A percentile compares a stretch with the other conserved stretches of the same genome.
Evolutionary conservation across 192 early-diverging fungal species (phyloP).

Genomic region (Backusella macrospora): DNA sequence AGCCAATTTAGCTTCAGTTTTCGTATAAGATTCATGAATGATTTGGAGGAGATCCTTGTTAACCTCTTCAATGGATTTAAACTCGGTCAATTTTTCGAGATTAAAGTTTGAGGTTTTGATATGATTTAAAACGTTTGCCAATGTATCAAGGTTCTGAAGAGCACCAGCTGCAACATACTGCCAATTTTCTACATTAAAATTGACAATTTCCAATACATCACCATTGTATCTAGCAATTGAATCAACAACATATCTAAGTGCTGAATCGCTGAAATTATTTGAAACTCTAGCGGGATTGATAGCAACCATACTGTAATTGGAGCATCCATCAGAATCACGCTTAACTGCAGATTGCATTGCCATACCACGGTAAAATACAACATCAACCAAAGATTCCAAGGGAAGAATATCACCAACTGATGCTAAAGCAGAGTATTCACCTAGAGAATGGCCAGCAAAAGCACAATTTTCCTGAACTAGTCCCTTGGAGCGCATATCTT

Average conservation of each 20-base stretch:
- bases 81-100: constrained; percentile 78
- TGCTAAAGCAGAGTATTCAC: constrained; percentile 92
- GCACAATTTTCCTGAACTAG: constrained; percentile 82
- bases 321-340: constrained; percentile 74
- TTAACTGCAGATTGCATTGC: constrained; percentile 94
- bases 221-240: constrained; percentile 77
- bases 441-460: constrained; percentile 92
- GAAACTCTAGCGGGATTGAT: constrained; percentile 89
- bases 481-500: constrained; percentile 87
- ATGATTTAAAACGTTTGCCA: constrained; percentile 84
- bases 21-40: constrained; percentile 67
- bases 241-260: constrained; percentile 79
- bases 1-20: constrained; percentile 65
- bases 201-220: constrained; percentile 90
- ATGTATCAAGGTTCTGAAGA: constrained; percentile 75
- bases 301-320: constrained; percentile 93
- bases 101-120: constrained; percentile 86
- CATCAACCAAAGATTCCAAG: constrained; percentile 84
- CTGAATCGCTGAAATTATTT: constrained; percentile 82
- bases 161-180: constrained; percentile 95
- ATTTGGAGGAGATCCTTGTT: constrained; percentile 80
- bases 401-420: constrained; percentile 86
- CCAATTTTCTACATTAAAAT: constrained; percentile 97
- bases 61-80: constrained; percentile 83
- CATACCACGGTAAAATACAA: constrained; percentile 96